Base-by-base conservation (phyloP, 352 stramenopile species). In the Phytophthora brassicae region DNA sequence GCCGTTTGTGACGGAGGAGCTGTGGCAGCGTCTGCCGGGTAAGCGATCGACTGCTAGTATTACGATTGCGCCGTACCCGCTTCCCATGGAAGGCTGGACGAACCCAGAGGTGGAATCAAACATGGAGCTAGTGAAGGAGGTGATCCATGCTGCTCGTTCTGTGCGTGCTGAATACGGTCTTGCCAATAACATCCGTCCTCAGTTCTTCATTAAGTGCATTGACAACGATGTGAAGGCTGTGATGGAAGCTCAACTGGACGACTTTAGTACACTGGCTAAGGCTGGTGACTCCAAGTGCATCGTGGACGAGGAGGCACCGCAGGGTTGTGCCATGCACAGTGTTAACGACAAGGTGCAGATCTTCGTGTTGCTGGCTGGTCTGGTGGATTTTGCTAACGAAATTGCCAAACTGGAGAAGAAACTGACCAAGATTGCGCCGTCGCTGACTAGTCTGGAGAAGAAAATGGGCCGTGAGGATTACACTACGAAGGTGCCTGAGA, bases 1-100 rank as follows among this genome's bases (percentile, higher is more conserved):
- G 95, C 97, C 97, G 22, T 99, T 98, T 67, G 92, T 99, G 48
- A 99, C 97, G 20, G 97, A 99, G 71, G 88, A 96, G 70, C 64
- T 96, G 42, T 96, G 86, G 86, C 86, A 96, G 68, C 87, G 87
- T 29, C 68, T 96, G 56, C 87, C 86, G 1, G 85, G 84, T 56
- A 83, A 86, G 66, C 84, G 78, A 35, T 77, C 75, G 29, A 75
- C 74, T 0, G 50, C 72, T 16, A 93, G 83, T 71, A 94, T 96
- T 60, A 90, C 85, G 56, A 79, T 94, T 33, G 82, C 84, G 0
- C 56, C 79, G 59, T 96, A 94, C 71, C 87, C 87, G n/a, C 74
- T 89, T 28, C 60, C 83, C 8, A 73, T 88, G 47, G 72, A 82
- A 7, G 66, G 56, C n/a, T 99, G 96, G 84, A 85, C 61, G 31